phyloP scores from a whole-genome alignment of 805 yeast species.

The Blastobotrys terrestris region DNA sequence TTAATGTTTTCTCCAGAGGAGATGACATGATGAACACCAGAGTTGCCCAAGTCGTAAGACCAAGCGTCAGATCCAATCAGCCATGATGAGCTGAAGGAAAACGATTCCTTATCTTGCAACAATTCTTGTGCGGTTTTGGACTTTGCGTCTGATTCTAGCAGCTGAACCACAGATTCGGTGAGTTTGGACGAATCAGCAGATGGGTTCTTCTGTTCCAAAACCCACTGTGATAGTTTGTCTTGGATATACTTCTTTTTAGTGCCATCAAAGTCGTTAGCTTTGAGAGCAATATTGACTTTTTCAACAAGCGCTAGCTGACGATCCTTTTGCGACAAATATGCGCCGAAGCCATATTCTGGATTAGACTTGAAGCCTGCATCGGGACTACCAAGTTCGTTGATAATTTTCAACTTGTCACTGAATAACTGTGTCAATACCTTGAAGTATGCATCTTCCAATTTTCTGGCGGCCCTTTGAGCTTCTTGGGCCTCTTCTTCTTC shows the following conservation, averaged over 20 bases:
- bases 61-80: conserved; percentile 90
- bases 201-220: conserved; percentile 34
- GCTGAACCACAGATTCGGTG: conserved; percentile 30
- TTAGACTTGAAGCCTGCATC: conserved; percentile 41
- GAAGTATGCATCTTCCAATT: conserved; percentile 68
- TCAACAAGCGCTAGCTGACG: conserved; percentile 41
- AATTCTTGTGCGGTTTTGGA: conserved; percentile 41
- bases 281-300: conserved; percentile 39
- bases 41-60: conserved; percentile 87
- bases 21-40: conserved; percentile 83
- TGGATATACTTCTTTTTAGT: conserved; percentile 44
- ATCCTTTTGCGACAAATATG: conserved; percentile 53
- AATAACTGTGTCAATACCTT: conserved; percentile 69
- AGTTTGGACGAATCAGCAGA: conserved; percentile 31
- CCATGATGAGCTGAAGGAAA: conserved; percentile 59
- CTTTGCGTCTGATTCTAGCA: conserved; percentile 19
- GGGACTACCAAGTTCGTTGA: conserved; percentile 48
- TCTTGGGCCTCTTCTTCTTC: conserved; percentile 22
- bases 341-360: conserved; percentile 88
- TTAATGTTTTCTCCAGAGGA: conserved; percentile 72
- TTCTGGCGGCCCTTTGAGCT: conserved; percentile 43
- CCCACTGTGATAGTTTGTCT: conserved; percentile 64
- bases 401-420: conserved; percentile 46
- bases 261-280: conserved; percentile 37
- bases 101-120: conserved; percentile 40